A percentile compares a stretch with the other conserved stretches of the same genome.
phyloP scores from a whole-genome alignment of 1,284 basidiomycete species.

The Vanrija sp. region DNA sequence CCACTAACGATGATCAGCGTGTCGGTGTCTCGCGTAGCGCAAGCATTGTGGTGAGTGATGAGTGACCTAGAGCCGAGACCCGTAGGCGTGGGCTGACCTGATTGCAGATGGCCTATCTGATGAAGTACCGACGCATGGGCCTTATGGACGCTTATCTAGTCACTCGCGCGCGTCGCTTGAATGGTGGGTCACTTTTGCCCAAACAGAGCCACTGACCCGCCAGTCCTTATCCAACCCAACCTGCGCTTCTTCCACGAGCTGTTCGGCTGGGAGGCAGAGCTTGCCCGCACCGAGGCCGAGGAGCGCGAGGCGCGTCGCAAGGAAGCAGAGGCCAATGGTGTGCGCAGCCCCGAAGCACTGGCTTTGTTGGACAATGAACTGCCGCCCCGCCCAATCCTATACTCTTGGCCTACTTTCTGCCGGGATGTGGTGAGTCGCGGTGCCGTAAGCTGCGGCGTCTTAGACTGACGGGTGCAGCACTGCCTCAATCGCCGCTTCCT shows the following conservation, averaged over 20 bases:
- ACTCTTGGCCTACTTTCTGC: slow-evolving; percentile 48
- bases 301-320: slow-evolving; percentile 13
- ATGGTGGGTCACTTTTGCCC: slow-evolving; percentile 33
- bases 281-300: slow-evolving; percentile 47
- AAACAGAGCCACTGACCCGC: background rate
- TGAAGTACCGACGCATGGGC: slow-evolving; percentile 83
- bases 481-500: slow-evolving; percentile 39
- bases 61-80: too few relatives aligned
- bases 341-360: slow-evolving; percentile 21
- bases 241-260: slow-evolving; percentile 89
- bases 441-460: slow-evolving; percentile 22
- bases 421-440: slow-evolving; percentile 45
- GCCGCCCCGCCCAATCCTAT: slow-evolving; percentile 28
- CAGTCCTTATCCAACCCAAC: slow-evolving; percentile 86
- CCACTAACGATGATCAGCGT: slow-evolving; percentile 47
- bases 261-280: slow-evolving; percentile 84
- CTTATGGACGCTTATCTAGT: slow-evolving; percentile 86
- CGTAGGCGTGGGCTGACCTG: too few relatives aligned
- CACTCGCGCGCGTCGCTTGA: slow-evolving; percentile 44
- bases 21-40: slow-evolving; percentile 92
- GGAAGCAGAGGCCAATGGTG: slow-evolving; percentile 20
- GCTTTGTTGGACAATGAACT: slow-evolving; percentile 15
- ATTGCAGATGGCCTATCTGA: slow-evolving; percentile 81
- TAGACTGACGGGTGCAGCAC: slow-evolving; percentile 26
- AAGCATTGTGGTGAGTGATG: slow-evolving; percentile 69